phyloP scores from a whole-genome alignment of 805 yeast genomes.

The Nakazawaea laoshanensis region DNA sequence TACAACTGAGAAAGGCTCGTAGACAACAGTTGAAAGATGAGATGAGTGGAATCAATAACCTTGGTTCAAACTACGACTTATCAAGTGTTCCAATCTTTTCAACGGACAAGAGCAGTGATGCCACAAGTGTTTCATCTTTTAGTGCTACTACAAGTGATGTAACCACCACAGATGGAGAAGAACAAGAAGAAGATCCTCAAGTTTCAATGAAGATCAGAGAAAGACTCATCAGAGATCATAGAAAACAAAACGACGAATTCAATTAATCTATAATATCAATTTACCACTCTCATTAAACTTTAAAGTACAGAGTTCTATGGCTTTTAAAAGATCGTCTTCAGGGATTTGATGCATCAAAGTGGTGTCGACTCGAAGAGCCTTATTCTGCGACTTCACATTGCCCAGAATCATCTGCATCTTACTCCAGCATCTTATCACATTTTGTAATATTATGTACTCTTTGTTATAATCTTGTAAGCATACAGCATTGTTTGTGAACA shows the following conservation, averaged over 20 bases:
- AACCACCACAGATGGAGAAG: conserved; percentile 9
- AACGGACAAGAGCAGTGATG: conserved; percentile 25
- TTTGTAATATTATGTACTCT: conserved; percentile 3
- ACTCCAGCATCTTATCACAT: conserved; percentile 1
- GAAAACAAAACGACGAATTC: background rate
- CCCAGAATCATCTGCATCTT: too few species aligned
- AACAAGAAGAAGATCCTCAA: background rate
- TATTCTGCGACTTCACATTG: too few species aligned
- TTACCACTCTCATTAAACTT: background rate
- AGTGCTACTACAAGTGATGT: conserved; percentile 4
- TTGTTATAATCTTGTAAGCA: background rate
- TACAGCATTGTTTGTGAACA: conserved; percentile 7
- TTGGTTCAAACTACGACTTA: conserved; percentile 33
- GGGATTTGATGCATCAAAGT: too few species aligned
- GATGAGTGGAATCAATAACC: conserved; percentile 21
- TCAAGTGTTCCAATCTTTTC: conserved; percentile 46
- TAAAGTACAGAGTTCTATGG: background rate
- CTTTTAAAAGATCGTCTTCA: background rate
- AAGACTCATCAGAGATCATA: conserved; percentile 6
- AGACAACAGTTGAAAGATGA: conserved; percentile 18
- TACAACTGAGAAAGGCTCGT: conserved; percentile 10
- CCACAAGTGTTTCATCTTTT: conserved; percentile 3
- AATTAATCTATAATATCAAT: background rate
- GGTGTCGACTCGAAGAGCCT: too few species aligned
- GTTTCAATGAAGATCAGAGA: conserved; percentile 7